These are phyloP conservation scores for Heliophila coronopifolia DNA, from an alignment of 441 rosid genomes.

Conservation along the genomic window DNA sequence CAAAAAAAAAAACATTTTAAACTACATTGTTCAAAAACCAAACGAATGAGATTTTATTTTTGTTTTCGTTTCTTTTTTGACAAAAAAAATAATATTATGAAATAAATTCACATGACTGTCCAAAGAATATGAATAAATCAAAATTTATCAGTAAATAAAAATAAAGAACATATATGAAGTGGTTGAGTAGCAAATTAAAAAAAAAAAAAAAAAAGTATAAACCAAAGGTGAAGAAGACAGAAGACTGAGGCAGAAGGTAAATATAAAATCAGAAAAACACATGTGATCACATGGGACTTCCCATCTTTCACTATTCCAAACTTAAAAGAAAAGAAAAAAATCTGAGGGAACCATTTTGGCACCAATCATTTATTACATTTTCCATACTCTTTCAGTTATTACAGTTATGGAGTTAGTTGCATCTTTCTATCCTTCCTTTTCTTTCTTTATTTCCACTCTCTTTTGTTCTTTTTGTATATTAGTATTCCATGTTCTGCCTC, in stretches of 20 bases:
- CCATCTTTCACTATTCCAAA: slow-evolving; percentile 35
- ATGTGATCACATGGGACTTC: slow-evolving; percentile 56
- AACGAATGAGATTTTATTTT: too few relatives aligned
- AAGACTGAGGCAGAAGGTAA: slow-evolving; percentile 29
- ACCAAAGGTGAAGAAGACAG: slow-evolving; percentile 23
- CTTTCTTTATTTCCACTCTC: neutral
- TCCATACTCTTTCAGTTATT: slow-evolving; percentile 51
- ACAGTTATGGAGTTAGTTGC: slow-evolving; percentile 52
- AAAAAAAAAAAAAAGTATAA: too few relatives aligned
- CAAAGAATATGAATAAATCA: too few relatives aligned
- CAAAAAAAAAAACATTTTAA: too few relatives aligned
- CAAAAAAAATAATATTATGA: too few relatives aligned
- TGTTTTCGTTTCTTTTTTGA: too few relatives aligned
- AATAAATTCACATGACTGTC: too few relatives aligned
- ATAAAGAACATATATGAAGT: too few relatives aligned
- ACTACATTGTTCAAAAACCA: too few relatives aligned
- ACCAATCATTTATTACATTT: slow-evolving; percentile 27
- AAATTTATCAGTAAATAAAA: too few relatives aligned
- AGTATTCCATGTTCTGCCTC: slow-evolving; percentile 8
- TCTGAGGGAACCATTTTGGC: slow-evolving; percentile 27
- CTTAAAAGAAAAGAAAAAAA: neutral
- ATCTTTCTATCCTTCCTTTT: slow-evolving; percentile 12
- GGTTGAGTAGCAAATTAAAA: slow-evolving; percentile 21
- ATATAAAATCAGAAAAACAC: slow-evolving; percentile 30
- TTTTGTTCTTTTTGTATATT: neutral